Conservation (phyloP, 2,329 filamentous ascomycete genomes). For the Rhinocladiella mackenziei region DNA sequence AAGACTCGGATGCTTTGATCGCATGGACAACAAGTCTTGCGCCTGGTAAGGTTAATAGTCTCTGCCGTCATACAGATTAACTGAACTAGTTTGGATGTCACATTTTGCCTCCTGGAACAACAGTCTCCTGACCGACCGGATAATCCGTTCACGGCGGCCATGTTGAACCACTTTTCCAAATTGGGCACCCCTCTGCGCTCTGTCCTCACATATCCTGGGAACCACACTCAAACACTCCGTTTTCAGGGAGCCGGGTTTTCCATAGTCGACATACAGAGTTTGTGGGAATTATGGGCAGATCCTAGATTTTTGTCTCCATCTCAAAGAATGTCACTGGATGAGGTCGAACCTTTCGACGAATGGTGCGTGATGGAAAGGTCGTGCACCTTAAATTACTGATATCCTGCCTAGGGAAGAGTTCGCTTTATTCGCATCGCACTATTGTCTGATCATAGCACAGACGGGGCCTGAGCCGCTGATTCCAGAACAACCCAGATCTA, state of each 20-base stretch:
- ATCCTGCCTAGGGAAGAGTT: conserved; percentile 85
- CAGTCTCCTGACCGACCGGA: conserved; percentile 71
- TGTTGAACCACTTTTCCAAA: conserved; percentile 30
- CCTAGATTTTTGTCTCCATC: conserved; percentile 58
- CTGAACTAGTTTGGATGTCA: conserved; percentile 48
- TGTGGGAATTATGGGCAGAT: conserved; percentile 81
- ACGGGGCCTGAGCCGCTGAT: conserved; percentile 26
- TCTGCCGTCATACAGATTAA: neutral
- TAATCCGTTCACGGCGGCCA: conserved; percentile 65
- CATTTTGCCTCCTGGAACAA: conserved; percentile 85
- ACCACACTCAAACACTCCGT: conserved; percentile 62
- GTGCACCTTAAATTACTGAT: too few relatives aligned
- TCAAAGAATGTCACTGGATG: conserved; percentile 61
- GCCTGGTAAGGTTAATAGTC: conserved; percentile 51
- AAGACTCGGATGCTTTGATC: conserved; percentile 69
- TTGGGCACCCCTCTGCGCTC: conserved; percentile 28
- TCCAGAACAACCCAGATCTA: conserved; percentile 20
- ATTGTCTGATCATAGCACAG: conserved; percentile 56
- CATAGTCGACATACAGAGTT: conserved; percentile 57
- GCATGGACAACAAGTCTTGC: conserved; percentile 70
- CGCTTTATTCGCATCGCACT: conserved; percentile 76
- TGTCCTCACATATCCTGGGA: conserved; percentile 61
- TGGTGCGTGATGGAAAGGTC: too few relatives aligned
- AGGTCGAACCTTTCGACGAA: conserved; percentile 82
- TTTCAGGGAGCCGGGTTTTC: conserved; percentile 69